Evolutionary conservation across 441 rosid genomes (phyloP).

Genomic region (Croton setiger): DNA sequence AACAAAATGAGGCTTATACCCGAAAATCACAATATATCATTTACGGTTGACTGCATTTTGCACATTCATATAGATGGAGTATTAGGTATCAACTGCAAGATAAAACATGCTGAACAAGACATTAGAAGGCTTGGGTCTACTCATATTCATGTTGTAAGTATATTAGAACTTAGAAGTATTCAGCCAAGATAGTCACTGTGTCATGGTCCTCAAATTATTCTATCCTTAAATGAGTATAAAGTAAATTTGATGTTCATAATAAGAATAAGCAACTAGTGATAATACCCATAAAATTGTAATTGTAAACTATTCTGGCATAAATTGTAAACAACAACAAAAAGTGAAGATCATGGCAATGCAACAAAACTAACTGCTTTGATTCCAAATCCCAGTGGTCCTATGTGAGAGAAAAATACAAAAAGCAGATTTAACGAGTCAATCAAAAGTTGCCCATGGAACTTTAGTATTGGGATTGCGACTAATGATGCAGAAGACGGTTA

Average conservation of each 20-base stretch:
- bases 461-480: not conserved
- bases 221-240: not conserved
- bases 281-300: not conserved
- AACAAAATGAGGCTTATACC: not conserved
- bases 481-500: conserved; percentile 9
- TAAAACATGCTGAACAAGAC: not conserved
- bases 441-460: conserved; percentile 7
- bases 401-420: not conserved
- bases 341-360: not conserved
- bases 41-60: no score
- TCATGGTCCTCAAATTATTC: not conserved
- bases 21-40: not conserved
- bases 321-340: not conserved
- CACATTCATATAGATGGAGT: not conserved
- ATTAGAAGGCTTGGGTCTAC: not conserved
- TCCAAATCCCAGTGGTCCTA: conserved; percentile 7
- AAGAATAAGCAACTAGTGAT: not conserved
- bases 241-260: not conserved
- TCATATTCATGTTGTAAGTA: not conserved
- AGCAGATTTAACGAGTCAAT: conserved; percentile 4
- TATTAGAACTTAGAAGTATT: not conserved
- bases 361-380: not conserved
- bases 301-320: no score
- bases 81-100: not conserved
- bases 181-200: not conserved